phyloP scores from a whole-genome alignment of 2,329 filamentous ascomycete genomes.

The Penicillium sp. region DNA sequence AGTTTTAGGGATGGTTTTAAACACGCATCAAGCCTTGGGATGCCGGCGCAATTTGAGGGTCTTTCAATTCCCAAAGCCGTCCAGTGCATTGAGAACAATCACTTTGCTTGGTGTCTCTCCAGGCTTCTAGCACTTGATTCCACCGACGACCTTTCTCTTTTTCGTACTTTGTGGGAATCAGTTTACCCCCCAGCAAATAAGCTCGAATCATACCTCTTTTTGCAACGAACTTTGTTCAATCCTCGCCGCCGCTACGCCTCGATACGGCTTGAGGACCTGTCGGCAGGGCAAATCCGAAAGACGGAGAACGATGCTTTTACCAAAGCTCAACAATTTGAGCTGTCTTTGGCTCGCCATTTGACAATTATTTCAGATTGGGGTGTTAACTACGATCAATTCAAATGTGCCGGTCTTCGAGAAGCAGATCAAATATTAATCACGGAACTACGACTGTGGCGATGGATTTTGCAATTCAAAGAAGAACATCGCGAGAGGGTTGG shows the following conservation, averaged over 20 bases:
- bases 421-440: not conserved
- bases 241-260: not conserved
- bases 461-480: not conserved
- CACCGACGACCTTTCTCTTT: not conserved
- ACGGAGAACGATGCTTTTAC: not conserved
- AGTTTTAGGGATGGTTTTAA: not conserved
- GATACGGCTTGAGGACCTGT: not conserved
- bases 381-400: not conserved
- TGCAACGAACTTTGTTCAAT: not conserved
- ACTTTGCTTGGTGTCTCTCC: not conserved
- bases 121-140: not conserved
- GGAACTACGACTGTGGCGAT: not conserved
- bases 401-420: not conserved
- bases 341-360: not conserved
- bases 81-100: not conserved
- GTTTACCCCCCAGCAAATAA: not conserved
- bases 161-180: conserved; percentile 1
- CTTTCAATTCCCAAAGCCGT: not conserved
- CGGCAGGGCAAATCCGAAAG: not conserved
- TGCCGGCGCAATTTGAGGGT: not conserved
- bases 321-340: not conserved
- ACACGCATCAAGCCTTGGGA: not conserved
- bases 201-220: not conserved
- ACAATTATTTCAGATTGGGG: not conserved
- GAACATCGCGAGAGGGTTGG: not conserved